Conservation (phyloP, 768 basidiomycete species). For the Crepidotus variabilis region DNA sequence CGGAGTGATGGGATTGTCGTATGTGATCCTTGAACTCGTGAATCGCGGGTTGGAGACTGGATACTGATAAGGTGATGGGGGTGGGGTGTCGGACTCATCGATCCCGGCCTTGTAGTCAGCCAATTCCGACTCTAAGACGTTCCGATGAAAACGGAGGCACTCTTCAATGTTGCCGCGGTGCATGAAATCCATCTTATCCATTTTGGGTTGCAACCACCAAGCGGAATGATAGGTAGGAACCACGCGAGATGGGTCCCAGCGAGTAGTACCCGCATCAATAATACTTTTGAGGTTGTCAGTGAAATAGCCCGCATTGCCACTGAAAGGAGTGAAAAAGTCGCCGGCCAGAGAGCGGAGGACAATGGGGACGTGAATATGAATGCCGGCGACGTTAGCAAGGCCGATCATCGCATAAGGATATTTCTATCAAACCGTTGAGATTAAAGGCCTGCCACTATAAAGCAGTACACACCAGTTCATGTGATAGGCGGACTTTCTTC, state of each 20-base stretch:
- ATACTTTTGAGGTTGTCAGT: background rate
- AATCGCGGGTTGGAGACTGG: too few species aligned
- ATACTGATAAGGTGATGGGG: too few species aligned
- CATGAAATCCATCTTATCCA: background rate
- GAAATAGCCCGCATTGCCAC: background rate
- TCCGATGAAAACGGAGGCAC: background rate
- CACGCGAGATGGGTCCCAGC: background rate
- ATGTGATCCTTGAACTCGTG: too few species aligned
- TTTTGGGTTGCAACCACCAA: background rate
- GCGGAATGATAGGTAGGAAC: background rate
- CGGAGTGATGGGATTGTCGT: too few species aligned
- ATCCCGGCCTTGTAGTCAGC: too few species aligned
- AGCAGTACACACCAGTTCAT: background rate
- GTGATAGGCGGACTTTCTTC: background rate
- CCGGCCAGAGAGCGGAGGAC: background rate
- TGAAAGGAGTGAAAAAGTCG: background rate
- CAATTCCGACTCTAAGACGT: background rate
- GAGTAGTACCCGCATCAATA: background rate
- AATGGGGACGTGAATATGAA: background rate
- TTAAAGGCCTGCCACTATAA: background rate
- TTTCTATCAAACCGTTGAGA: background rate
- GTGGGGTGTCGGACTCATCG: too few species aligned
- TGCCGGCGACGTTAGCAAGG: background rate
- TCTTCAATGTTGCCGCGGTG: background rate
- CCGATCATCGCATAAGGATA: background rate